Evolutionary conservation across 176 grass and related monocot species (phyloP), one percentile per base, ranked within the genome.

Genomic region (Oryza longistaminata): DNA sequence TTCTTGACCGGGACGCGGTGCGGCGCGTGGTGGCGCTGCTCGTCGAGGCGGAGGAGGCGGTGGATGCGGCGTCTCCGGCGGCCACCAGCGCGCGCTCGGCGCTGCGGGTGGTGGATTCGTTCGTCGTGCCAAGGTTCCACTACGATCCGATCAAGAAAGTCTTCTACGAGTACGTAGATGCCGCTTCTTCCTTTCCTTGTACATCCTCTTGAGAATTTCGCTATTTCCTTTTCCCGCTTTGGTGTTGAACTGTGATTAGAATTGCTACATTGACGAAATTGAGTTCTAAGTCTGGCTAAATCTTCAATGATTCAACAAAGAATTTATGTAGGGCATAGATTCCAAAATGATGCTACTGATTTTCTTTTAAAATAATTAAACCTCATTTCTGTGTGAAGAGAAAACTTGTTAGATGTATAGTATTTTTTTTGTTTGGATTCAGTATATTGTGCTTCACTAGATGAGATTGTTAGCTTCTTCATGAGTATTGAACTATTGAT

Each of bases 81-180:
- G 25, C 58, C 69, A 87, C 82, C 72, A 93, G 90, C 61, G 82
- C 79, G 44, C 82, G 79, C 3, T 77, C 87, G 3, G 86, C 88
- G 8, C 85, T 97, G 45, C 86, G 90, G 11, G 92, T 94, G 60
- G 93, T 97, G 26, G 95, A 97, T 66, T 89, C 92, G 3, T 97
- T 97, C 74, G 44, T 91, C 6, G 84, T 97, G 19, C 92, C 90
- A 15, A 85, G 88, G 73, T 97, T 94, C 72, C 87, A 75, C 76
- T 94, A 90, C 53, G 95, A 97, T 64, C 75, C 92, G 65, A 97
- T 98, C 70, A 95, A 92, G 83, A 98, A 95, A 90, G 79, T 90
- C 6, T 98, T 98, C 80, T 95, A 98, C 19, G 95, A 98, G 95
- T 97, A 95, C 70, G 92, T 86, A 17, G 19, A 77, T 27, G 29